Evolutionary conservation across 176 grass and related monocot genomes (phyloP).

Genomic region (Luzula sylvatica): DNA sequence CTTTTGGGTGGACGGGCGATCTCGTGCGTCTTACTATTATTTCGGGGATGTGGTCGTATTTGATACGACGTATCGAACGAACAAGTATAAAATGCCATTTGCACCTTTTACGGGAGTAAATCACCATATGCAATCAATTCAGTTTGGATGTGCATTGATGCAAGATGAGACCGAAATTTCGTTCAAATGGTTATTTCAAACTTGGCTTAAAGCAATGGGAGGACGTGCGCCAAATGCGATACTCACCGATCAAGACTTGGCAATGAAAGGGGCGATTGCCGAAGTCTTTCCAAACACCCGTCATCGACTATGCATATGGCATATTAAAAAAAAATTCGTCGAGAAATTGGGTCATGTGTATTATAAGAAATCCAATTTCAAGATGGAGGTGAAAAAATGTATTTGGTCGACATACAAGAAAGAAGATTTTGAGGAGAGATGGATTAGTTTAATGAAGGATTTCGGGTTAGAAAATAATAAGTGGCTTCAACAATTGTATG

Average conservation of each 20-base stretch:
- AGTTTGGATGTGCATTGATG: neutral
- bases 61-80: neutral
- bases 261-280: neutral
- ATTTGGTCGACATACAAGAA: neutral
- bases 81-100: neutral
- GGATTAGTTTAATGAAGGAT: neutral
- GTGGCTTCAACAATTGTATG: neutral
- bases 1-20: constrained; percentile 8
- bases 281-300: neutral
- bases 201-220: neutral
- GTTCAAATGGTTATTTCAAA: constrained; percentile 1
- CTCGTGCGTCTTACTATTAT: neutral
- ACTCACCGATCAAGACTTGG: constrained; percentile 2
- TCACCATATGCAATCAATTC: neutral
- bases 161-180: neutral
- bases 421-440: neutral
- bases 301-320: constrained; percentile 1
- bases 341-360: constrained; percentile 1
- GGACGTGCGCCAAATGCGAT: neutral
- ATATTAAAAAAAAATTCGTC: too few relatives aligned
- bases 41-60: constrained; percentile 13
- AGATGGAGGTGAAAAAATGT: neutral
- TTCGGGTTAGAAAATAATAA: neutral
- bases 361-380: neutral
- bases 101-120: neutral